Evolutionary conservation across 805 yeast species (phyloP).

Genomic region (Saccharomycopsis selenospora): DNA sequence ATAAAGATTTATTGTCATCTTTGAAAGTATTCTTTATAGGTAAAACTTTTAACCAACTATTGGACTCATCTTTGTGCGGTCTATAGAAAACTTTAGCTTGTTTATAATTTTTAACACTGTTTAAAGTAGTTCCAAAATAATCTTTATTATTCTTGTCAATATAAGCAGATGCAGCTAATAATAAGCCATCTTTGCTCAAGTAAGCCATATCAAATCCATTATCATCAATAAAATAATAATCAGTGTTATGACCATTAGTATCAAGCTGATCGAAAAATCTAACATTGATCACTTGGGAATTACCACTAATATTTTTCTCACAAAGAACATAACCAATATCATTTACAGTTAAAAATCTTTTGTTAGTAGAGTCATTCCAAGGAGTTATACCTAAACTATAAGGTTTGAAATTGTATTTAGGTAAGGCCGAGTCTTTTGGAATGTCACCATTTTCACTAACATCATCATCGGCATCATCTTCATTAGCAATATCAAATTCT

Average conservation of each 20-base stretch:
- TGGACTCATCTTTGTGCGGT: conserved; percentile 55
- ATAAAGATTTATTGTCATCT: conserved; percentile 21
- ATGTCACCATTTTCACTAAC: conserved; percentile 35
- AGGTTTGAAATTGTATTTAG: conserved; percentile 41
- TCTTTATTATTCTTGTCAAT: conserved; percentile 31
- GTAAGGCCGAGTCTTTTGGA: conserved; percentile 3
- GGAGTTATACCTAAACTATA: conserved; percentile 89
- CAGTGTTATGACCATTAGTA: conserved; percentile 47
- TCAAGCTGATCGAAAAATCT: conserved; percentile 65
- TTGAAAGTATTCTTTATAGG: conserved; percentile 32
- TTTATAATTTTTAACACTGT: conserved; percentile 10
- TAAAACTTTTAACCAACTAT: conserved; percentile 64
- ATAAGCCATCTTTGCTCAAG: conserved; percentile 56
- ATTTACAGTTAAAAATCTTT: conserved; percentile 77
- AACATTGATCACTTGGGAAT: conserved; percentile 65
- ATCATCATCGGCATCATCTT: conserved; percentile 47
- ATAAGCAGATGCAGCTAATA: conserved; percentile 48
- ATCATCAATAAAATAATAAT: conserved; percentile 78
- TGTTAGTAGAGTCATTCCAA: conserved; percentile 46
- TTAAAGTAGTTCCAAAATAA: conserved; percentile 12
- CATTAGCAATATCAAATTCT: conserved; percentile 12
- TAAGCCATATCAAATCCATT: conserved; percentile 68
- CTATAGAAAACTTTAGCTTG: conserved; percentile 52
- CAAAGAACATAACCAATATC: conserved; percentile 68
- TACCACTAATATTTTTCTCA: conserved; percentile 48